Percentiles rank a stretch among this genome's conserved stretches.
Evolutionary conservation across 345 rosid species (phyloP).

Genomic region (Eucalyptus tenuipes): DNA sequence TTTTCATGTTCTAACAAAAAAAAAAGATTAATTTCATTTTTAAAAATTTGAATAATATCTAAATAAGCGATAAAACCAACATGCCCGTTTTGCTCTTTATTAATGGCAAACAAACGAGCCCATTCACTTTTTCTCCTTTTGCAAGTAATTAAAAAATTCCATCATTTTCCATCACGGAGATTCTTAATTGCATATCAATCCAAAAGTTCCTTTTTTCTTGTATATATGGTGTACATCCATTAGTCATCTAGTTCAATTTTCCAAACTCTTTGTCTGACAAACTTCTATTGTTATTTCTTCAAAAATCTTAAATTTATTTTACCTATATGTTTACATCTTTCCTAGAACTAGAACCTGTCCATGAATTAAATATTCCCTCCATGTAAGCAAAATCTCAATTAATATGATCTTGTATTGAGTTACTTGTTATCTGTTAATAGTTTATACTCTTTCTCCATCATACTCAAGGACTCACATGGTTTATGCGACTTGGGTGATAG

Average conservation of each 20-base stretch:
- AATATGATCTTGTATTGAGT: accelerated
- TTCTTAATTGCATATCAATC: background rate
- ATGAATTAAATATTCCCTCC: background rate
- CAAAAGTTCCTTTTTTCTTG: background rate
- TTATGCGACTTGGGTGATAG: background rate
- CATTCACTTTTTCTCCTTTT: background rate
- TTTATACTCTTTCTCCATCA: background rate
- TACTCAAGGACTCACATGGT: background rate
- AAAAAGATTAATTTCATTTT: background rate
- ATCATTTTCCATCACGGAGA: background rate
- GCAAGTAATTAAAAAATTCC: background rate
- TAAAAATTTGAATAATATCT: background rate
- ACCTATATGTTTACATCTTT: background rate
- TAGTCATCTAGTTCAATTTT: background rate
- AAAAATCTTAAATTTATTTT: background rate
- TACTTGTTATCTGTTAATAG: background rate
- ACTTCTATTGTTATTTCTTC: background rate
- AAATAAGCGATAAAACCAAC: background rate
- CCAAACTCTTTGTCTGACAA: background rate
- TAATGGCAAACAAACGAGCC: background rate
- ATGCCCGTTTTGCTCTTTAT: background rate
- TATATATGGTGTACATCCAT: background rate
- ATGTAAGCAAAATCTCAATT: background rate
- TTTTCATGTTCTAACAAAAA: no score
- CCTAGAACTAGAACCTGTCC: background rate